These are phyloP conservation scores for Endotrypanum monterogeii DNA, from an alignment of 208 protist genomes.

Conservation along the genomic window DNA sequence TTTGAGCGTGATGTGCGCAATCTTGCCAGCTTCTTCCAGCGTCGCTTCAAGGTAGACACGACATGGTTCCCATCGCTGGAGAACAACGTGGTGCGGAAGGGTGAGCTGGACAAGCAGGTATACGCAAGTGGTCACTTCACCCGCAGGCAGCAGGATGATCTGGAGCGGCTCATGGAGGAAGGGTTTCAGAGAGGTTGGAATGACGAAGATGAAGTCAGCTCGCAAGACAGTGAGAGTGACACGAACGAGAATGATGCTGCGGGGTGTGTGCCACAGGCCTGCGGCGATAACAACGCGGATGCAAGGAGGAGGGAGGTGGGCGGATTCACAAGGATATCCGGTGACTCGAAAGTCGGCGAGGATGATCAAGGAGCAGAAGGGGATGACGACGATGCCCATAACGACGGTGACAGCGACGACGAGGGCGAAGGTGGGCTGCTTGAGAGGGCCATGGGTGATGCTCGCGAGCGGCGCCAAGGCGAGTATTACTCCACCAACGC, in stretches of 20 bases:
- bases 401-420: too few species aligned
- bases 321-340: constrained; percentile 15
- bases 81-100: constrained; percentile 77
- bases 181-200: constrained; percentile 24
- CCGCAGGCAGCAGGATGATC: constrained; percentile 64
- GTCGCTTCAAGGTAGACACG: constrained; percentile 86
- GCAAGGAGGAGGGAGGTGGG: constrained; percentile 32
- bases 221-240: background rate
- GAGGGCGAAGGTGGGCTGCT: constrained; percentile 40
- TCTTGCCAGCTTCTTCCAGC: constrained; percentile 95
- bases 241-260: constrained; percentile 11
- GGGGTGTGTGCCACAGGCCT: background rate
- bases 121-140: constrained; percentile 85
- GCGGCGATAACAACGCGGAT: constrained; percentile 19
- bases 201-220: constrained; percentile 4
- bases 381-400: constrained; percentile 23
- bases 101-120: constrained; percentile 73
- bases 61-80: constrained; percentile 72
- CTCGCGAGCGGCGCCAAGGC: constrained; percentile 35
- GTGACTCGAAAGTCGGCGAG: constrained; percentile 1
- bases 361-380: constrained; percentile 19
- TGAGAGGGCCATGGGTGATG: constrained; percentile 49
- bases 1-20: constrained; percentile 99
- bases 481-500: constrained; percentile 22
- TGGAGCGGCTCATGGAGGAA: constrained; percentile 71